Conservation (phyloP, 345 rosid genomes). For the Rhodomyrtus tomentosa region DNA sequence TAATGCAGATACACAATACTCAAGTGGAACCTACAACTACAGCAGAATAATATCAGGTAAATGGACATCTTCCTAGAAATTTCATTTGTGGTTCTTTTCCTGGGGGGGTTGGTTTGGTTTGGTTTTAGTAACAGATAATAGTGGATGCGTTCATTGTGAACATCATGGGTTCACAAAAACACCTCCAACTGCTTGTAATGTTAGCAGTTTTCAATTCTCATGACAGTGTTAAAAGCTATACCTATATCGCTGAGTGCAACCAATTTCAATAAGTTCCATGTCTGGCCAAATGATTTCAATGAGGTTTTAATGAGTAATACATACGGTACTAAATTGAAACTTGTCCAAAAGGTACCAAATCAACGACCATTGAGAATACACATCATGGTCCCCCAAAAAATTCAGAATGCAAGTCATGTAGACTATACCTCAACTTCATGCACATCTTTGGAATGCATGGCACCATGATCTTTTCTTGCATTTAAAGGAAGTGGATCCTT, state of each 20-base stretch:
- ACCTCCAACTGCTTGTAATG: background rate
- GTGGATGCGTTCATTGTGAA: background rate
- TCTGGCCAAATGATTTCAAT: background rate
- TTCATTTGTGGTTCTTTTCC: background rate
- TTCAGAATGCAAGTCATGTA: background rate
- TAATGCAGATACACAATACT: background rate
- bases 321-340: background rate
- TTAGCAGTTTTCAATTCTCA: background rate
- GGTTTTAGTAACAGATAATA: background rate
- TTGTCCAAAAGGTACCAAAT: background rate
- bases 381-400: background rate
- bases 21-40: background rate
- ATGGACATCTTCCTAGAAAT: background rate
- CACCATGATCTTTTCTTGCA: constrained; percentile 43
- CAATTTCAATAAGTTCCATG: background rate
- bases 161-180: background rate
- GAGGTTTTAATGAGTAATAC: background rate
- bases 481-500: constrained; percentile 70
- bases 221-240: background rate
- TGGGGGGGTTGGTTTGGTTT: too few species aligned
- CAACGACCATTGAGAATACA: background rate
- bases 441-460: constrained; percentile 62
- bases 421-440: constrained; percentile 46
- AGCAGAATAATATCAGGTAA: background rate
- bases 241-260: background rate